Evolutionary conservation across 2,329 filamentous ascomycete genomes (phyloP), one percentile per base, ranked within the genome.

Genomic region (Domatiomyces globalis): DNA sequence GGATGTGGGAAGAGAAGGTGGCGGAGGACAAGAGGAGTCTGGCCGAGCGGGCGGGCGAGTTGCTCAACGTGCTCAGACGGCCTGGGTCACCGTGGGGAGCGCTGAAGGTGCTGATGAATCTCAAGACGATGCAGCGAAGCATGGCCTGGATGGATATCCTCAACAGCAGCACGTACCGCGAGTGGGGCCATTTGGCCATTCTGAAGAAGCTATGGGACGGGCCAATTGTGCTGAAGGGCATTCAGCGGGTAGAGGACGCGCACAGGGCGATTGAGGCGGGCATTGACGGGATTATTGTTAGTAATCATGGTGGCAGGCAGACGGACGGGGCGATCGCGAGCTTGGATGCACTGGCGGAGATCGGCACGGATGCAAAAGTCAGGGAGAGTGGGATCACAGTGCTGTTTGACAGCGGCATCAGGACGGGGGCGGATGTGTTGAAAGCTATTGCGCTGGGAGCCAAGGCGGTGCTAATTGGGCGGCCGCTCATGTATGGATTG

Each of bases 141-240:
- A 50, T 50, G 43, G 54, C 54, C 18, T 82, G 78, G 77, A 65
- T 72, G 19, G 63, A 67, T 45, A 71, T 72, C 45, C 69, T 75
- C 3, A 80, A 79, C 57, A 72, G 73, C 0, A 75, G 75, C 0
- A 66, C 67, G 3, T 71, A 73, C 43, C 76, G 77, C 53, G 67
- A 70, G 0, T 84, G 81, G 82, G 72, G 77, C 2, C 72, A 85
- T 43, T 63, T 85, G 10, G 66, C 69, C 25, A 66, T 76, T 17
- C 62, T 85, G 54, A 71, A 72, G 56, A 65, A 73, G 56, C 62
- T 80, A 50, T 85, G 81, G 77, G 70, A 77, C 51, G 79, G 79
- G 0, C 78, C 80, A 0, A 77, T 87, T 49, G 74, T 79, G 54
- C 69, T 79, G 36, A 83, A 83, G 63, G 80, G 79, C 0, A 77